Percentiles rank a stretch among this genome's conserved stretches.
These are phyloP conservation scores for Lignosus rhinocerotis DNA, from an alignment of 1,284 basidiomycete species.

Conservation along the genomic window DNA sequence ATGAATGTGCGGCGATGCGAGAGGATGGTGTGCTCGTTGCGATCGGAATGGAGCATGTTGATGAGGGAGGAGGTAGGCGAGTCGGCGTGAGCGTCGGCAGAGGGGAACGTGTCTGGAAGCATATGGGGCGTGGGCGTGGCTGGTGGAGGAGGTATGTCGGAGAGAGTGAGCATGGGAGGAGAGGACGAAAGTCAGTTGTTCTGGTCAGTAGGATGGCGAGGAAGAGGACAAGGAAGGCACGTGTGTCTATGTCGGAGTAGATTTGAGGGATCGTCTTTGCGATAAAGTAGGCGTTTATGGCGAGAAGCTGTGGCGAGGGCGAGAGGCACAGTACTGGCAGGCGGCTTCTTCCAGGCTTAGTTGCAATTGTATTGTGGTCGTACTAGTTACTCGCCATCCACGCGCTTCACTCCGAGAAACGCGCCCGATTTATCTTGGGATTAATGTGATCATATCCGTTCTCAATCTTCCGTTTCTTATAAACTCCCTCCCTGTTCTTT, in stretches of 20 bases:
- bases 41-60: constrained; percentile 13
- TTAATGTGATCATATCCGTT: too few relatives aligned
- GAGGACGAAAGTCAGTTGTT: constrained; percentile 1
- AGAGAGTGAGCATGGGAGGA: constrained; percentile 1
- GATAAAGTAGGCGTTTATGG: constrained; percentile 4
- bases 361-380: neutral
- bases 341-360: neutral
- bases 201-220: neutral
- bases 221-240: constrained; percentile 13
- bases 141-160: constrained; percentile 12
- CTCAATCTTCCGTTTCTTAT: constrained; percentile 1
- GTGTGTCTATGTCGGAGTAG: constrained; percentile 14
- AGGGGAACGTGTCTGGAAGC: constrained; percentile 5
- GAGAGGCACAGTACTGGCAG: neutral
- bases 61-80: constrained; percentile 7
- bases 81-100: neutral
- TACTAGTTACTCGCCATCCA: neutral
- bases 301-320: neutral
- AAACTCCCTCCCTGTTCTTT: constrained; percentile 3
- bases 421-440: constrained; percentile 2
- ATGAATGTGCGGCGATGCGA: neutral
- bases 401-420: too few relatives aligned
- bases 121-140: neutral
- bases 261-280: constrained; percentile 17
- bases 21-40: constrained; percentile 8